A percentile compares a stretch with the other conserved stretches of the same genome.
Conservation (phyloP, 2,329 filamentous ascomycete genomes). For the Onygena corvina region DNA sequence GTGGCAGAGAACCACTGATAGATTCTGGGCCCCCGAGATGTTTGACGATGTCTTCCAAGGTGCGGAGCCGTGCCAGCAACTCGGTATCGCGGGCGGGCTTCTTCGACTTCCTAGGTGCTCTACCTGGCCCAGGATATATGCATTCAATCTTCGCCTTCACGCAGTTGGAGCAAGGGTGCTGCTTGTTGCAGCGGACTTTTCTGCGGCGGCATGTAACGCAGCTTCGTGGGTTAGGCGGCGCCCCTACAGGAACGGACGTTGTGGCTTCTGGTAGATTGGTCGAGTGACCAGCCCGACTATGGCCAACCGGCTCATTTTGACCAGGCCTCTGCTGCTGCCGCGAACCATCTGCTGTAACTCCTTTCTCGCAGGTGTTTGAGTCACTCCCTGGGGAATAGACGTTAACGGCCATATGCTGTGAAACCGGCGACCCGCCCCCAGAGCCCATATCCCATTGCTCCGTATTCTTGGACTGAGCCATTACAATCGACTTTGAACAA, state of each 20-base stretch:
- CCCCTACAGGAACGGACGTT: not conserved
- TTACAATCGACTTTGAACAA: not conserved
- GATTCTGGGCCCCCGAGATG: conserved; percentile 27
- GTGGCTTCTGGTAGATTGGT: not conserved
- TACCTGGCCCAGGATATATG: conserved; percentile 49
- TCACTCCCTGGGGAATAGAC: not conserved
- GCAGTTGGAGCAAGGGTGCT: conserved; percentile 39
- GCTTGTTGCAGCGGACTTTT: conserved; percentile 40
- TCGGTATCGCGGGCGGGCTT: conserved; percentile 50
- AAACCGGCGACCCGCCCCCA: not conserved
- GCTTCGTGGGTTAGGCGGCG: conserved; percentile 29
- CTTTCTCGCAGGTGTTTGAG: not conserved
- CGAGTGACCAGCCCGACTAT: not conserved
- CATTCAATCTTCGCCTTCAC: conserved; percentile 44
- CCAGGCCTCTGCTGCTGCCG: not conserved
- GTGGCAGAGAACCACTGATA: conserved; percentile 35
- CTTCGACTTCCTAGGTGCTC: conserved; percentile 47
- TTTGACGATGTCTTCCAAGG: conserved; percentile 50
- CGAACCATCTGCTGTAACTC: not conserved
- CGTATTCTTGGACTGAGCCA: not conserved
- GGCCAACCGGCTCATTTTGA: too few species aligned
- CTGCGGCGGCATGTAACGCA: conserved; percentile 38
- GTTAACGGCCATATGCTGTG: not conserved
- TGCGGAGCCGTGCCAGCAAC: conserved; percentile 45
- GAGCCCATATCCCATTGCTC: not conserved